A percentile compares a stretch with the other conserved stretches of the same genome.
Conservation (phyloP, 192 early-diverging fungal genomes). For the Coemansia furcata region DNA sequence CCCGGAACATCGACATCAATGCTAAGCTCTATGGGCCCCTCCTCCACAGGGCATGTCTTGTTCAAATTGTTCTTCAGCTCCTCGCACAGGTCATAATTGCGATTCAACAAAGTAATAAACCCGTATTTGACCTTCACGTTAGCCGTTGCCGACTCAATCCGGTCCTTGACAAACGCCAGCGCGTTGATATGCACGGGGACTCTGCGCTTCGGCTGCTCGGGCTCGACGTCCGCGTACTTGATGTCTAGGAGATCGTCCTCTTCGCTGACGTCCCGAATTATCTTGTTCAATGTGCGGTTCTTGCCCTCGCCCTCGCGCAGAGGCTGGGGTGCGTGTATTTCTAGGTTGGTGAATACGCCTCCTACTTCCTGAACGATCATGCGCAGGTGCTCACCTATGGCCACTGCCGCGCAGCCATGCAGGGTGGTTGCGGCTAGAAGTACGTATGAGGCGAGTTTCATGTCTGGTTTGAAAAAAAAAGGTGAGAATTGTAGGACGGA, state of each 20-base stretch:
- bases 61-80: conserved; percentile 47
- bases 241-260: conserved; percentile 46
- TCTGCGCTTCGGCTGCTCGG: conserved; percentile 48
- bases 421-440: conserved; percentile 9
- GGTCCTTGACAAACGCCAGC: conserved; percentile 46
- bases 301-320: conserved; percentile 26
- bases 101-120: conserved; percentile 40
- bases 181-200: conserved; percentile 41
- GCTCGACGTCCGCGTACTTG: conserved; percentile 42
- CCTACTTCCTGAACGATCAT: conserved; percentile 41
- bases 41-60: conserved; percentile 51
- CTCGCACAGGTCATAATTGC: conserved; percentile 48
- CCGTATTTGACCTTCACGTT: conserved; percentile 50
- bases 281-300: conserved; percentile 49
- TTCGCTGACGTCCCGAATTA: conserved; percentile 49
- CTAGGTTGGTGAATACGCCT: conserved; percentile 29
- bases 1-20: conserved; percentile 48
- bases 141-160: conserved; percentile 39
- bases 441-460: conserved; percentile 11
- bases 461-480: conserved; percentile 1
- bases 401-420: conserved; percentile 15
- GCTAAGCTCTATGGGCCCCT: conserved; percentile 40
- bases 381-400: conserved; percentile 22
- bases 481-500: background rate
- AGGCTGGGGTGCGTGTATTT: background rate